A percentile compares a stretch with the other conserved stretches of the same genome.
Conservation (phyloP, 805 yeast genomes). For the Saturnispora serradocipensis region DNA sequence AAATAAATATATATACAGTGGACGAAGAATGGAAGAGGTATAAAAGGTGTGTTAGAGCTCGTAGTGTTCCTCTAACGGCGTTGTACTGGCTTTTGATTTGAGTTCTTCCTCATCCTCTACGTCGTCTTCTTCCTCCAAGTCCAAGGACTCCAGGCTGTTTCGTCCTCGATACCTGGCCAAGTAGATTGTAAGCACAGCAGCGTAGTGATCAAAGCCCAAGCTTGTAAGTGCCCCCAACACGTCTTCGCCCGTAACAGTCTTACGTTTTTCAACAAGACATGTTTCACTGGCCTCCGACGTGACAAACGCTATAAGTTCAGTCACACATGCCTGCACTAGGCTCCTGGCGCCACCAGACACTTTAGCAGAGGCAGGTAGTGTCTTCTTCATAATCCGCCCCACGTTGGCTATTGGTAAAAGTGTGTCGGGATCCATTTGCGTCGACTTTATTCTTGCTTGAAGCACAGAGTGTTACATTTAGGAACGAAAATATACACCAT, state of each 20-base stretch:
- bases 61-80: not conserved
- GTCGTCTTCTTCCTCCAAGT: slow-evolving; percentile 12
- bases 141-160: slow-evolving; percentile 27
- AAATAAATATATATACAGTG: not conserved
- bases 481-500: not conserved
- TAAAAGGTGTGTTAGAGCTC: not conserved
- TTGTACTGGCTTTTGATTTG: not conserved
- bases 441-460: slow-evolving; percentile 18
- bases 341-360: slow-evolving; percentile 75
- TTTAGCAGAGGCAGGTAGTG: slow-evolving; percentile 65
- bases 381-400: slow-evolving; percentile 68
- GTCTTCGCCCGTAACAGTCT: slow-evolving; percentile 65
- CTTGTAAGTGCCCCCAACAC: slow-evolving; percentile 54
- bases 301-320: slow-evolving; percentile 58
- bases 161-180: slow-evolving; percentile 64
- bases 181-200: slow-evolving; percentile 60
- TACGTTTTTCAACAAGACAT: slow-evolving; percentile 55
- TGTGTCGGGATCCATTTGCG: slow-evolving; percentile 7
- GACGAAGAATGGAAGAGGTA: too few species aligned
- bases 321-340: slow-evolving; percentile 60
- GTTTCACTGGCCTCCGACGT: slow-evolving; percentile 59
- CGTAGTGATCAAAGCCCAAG: slow-evolving; percentile 60
- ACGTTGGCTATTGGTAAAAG: slow-evolving; percentile 47
- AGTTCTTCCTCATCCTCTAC: not conserved
- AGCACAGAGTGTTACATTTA: slow-evolving; percentile 17